phyloP scores from a whole-genome alignment of 1,139 yeast genomes.

The Lodderomyces theae region DNA sequence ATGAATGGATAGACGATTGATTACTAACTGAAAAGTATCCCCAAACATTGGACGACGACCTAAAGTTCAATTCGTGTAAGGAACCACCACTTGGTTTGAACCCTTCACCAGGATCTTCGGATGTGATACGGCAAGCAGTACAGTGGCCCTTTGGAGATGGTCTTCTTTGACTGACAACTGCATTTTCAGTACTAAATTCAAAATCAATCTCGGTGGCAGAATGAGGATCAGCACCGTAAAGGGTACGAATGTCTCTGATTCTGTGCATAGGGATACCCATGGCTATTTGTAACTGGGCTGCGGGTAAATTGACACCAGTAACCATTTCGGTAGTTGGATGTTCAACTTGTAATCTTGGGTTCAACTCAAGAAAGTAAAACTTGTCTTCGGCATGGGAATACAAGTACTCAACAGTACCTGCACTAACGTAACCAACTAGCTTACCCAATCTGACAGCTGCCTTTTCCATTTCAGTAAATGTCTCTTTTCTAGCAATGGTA shows the following conservation, averaged over 20 bases:
- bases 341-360: constrained; percentile 98
- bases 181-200: constrained; percentile 72
- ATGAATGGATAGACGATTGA: constrained; percentile 95
- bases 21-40: constrained; percentile 97
- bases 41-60: constrained; percentile 98
- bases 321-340: constrained; percentile 99
- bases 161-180: constrained; percentile 77
- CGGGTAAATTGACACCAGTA: constrained; percentile 95
- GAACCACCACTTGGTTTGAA: constrained; percentile 98
- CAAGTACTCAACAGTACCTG: constrained; percentile 97
- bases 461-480: constrained; percentile 87
- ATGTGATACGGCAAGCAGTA: constrained; percentile 97
- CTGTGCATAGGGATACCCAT: constrained; percentile 99
- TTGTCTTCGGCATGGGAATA: constrained; percentile 92
- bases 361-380: constrained; percentile 91
- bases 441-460: constrained; percentile 97
- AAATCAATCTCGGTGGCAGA: constrained; percentile 88
- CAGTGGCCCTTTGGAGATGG: constrained; percentile 98
- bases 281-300: constrained; percentile 97
- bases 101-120: constrained; percentile 99
- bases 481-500: constrained; percentile 82
- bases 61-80: constrained; percentile 90
- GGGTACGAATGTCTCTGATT: constrained; percentile 84
- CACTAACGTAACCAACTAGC: constrained; percentile 95
- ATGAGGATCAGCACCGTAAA: constrained; percentile 96